Percentiles rank a stretch among this genome's conserved stretches.
These are phyloP conservation scores for Camellia oleifera DNA, from an alignment of 179 eudicot genomes.

Conservation along the genomic window DNA sequence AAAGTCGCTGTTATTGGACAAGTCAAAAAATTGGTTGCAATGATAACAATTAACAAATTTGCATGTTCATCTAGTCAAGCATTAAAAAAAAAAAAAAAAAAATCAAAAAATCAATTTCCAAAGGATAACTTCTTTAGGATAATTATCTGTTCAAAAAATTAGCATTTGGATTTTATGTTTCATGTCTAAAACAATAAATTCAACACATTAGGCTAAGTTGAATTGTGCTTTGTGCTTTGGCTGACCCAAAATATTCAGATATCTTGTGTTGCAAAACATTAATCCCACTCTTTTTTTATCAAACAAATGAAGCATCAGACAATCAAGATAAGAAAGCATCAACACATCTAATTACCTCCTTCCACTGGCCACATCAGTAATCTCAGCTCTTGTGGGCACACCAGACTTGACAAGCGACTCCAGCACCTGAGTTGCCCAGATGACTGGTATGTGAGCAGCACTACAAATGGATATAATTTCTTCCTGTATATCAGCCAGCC, in stretches of 20 bases:
- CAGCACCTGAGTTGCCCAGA: slow-evolving; percentile 49
- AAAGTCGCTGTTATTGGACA: background rate
- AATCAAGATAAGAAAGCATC: background rate
- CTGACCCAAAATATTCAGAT: background rate
- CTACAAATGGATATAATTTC: slow-evolving; percentile 47
- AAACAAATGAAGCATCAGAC: background rate
- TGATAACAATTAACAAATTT: background rate
- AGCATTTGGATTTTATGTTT: background rate
- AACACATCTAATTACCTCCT: slow-evolving; percentile 27
- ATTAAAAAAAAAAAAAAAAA: background rate
- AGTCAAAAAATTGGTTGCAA: background rate
- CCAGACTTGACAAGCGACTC: slow-evolving; percentile 47
- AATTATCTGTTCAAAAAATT: background rate
- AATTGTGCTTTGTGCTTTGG: background rate
- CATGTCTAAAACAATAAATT: background rate
- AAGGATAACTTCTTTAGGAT: background rate
- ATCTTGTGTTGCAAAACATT: background rate
- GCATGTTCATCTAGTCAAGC: background rate
- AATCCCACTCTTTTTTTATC: background rate
- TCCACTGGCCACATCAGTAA: slow-evolving; percentile 39
- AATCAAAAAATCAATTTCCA: too few species aligned
- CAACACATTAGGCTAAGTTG: background rate
- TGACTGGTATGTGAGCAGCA: slow-evolving; percentile 54
- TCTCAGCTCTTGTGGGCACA: slow-evolving; percentile 48
- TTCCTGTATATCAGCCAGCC: slow-evolving; percentile 49